phyloP scores from a whole-genome alignment of 2,329 filamentous ascomycete genomes.

The Pseudogymnoascus sp. region DNA sequence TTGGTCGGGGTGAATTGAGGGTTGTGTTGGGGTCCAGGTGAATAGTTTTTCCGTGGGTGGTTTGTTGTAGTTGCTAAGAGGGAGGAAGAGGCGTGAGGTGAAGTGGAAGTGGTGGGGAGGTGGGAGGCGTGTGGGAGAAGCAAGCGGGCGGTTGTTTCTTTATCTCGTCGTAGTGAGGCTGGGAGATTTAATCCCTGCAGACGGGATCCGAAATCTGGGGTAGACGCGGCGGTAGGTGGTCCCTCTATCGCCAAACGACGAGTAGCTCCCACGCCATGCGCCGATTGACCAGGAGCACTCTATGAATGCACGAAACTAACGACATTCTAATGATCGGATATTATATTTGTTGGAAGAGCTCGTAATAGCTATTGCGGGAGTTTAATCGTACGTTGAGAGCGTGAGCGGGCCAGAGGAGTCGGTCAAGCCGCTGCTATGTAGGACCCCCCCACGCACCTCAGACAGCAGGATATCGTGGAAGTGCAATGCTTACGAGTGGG shows the following conservation, averaged over 20 bases:
- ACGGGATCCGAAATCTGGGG: constrained; percentile 5
- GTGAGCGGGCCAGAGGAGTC: constrained; percentile 1
- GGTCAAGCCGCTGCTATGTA: constrained; percentile 5
- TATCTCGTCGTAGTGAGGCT: constrained; percentile 4
- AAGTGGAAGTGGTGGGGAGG: neutral
- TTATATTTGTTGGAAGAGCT: neutral
- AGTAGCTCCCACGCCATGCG: constrained; percentile 2
- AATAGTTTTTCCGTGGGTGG: neutral
- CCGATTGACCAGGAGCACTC: neutral
- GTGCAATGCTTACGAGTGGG: constrained; percentile 1
- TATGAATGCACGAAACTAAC: neutral
- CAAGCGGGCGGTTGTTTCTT: neutral
- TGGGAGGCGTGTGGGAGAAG: neutral
- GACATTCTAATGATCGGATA: neutral
- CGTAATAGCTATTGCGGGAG: constrained; percentile 8
- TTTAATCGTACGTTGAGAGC: neutral
- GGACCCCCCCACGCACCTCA: neutral
- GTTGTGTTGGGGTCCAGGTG: neutral
- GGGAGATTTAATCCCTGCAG: neutral
- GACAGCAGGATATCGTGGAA: neutral
- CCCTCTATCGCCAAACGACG: constrained; percentile 7
- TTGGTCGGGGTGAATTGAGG: neutral
- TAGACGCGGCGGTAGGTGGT: constrained; percentile 2
- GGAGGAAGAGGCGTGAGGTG: neutral
- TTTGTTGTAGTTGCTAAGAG: neutral